Conservation (phyloP, 179 eudicot genomes). For the Amaranthus tricolor region DNA sequence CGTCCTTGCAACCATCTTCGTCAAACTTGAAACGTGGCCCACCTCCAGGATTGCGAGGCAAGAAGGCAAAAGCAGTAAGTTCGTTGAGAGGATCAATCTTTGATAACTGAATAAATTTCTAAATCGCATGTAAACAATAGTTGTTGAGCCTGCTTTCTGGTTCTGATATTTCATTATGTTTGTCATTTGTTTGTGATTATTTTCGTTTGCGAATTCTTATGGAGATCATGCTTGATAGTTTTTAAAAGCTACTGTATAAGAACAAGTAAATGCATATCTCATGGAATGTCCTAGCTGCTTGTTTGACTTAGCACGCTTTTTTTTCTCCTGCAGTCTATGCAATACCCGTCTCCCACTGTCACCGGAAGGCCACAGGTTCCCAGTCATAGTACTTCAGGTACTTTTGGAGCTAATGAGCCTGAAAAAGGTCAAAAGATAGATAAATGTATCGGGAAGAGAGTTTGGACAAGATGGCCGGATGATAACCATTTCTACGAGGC, state of each 20-base stretch:
- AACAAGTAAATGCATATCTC: slow-evolving; percentile 2
- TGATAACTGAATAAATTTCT: slow-evolving; percentile 4
- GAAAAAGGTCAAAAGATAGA: slow-evolving; percentile 40
- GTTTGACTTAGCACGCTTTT: slow-evolving; percentile 6
- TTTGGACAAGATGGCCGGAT: slow-evolving; percentile 70
- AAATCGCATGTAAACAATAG: neutral
- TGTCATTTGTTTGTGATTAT: neutral
- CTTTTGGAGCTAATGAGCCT: slow-evolving; percentile 36
- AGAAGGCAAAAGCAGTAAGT: slow-evolving; percentile 60
- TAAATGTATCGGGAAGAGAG: slow-evolving; percentile 58
- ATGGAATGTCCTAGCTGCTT: neutral
- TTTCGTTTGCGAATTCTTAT: neutral
- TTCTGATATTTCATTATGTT: neutral
- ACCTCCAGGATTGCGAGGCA: slow-evolving; percentile 48
- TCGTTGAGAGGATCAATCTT: neutral
- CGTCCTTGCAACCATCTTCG: slow-evolving; percentile 51
- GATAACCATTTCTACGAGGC: slow-evolving; percentile 73
- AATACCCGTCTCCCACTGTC: slow-evolving; percentile 44
- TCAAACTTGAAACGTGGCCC: slow-evolving; percentile 54
- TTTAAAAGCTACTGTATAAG: neutral
- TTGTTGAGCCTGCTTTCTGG: neutral
- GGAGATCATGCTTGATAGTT: neutral
- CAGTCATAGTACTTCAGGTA: slow-evolving; percentile 35
- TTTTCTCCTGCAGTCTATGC: slow-evolving; percentile 34
- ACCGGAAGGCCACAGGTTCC: slow-evolving; percentile 47